These are phyloP conservation scores for Brassica juncea DNA, from an alignment of 345 rosid species.

Conservation along the genomic window DNA sequence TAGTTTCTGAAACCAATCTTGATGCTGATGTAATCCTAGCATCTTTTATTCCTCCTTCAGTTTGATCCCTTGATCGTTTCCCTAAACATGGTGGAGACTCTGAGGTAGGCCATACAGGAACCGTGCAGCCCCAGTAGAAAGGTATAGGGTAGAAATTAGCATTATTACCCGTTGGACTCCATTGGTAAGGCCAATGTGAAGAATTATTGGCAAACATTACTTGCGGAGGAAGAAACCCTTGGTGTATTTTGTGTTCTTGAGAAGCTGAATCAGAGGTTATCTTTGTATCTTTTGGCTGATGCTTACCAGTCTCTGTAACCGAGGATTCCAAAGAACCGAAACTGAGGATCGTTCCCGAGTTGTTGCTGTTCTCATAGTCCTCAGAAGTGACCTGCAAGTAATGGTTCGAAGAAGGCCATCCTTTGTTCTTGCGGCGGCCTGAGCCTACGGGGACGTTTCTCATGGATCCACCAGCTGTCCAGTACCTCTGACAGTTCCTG, in stretches of 20 bases:
- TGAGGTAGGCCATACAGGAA: slow-evolving; percentile 31
- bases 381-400: slow-evolving; percentile 39
- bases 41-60: slow-evolving; percentile 23
- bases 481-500: slow-evolving; percentile 85
- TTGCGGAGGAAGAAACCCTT: slow-evolving; percentile 39
- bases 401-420: slow-evolving; percentile 44
- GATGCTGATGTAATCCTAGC: slow-evolving; percentile 5
- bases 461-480: slow-evolving; percentile 94
- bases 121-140: slow-evolving; percentile 51
- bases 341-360: slow-evolving; percentile 51
- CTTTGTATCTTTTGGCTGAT: slow-evolving; percentile 32
- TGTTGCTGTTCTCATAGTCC: slow-evolving; percentile 4
- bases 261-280: slow-evolving; percentile 28
- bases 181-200: slow-evolving; percentile 54
- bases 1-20: slow-evolving; percentile 31
- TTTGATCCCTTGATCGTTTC: slow-evolving; percentile 64
- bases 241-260: slow-evolving; percentile 21
- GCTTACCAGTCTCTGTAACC: slow-evolving; percentile 25
- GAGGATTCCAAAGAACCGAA: slow-evolving; percentile 59
- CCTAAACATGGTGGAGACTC: slow-evolving; percentile 45
- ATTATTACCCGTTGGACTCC: slow-evolving; percentile 46
- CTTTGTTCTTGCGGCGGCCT: slow-evolving; percentile 83
- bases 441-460: slow-evolving; percentile 84
- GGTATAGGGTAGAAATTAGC: slow-evolving; percentile 52
- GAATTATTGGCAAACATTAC: slow-evolving; percentile 23